Evolutionary conservation across 2,329 filamentous ascomycete genomes (phyloP).

Genomic region (Cordyceps farinosa): DNA sequence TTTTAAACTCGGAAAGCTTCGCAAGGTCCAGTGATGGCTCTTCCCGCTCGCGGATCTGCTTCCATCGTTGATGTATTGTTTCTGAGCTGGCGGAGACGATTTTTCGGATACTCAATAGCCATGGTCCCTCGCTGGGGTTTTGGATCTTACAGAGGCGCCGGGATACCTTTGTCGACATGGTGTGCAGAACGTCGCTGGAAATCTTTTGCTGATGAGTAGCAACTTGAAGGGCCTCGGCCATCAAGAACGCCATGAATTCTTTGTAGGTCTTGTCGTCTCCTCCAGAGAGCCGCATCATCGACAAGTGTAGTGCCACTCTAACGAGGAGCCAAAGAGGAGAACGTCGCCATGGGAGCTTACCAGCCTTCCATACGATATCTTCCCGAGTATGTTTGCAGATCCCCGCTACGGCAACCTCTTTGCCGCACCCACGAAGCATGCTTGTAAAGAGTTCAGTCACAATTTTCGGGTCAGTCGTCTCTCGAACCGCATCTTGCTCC

Average conservation of each 20-base stretch:
- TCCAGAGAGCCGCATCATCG: neutral
- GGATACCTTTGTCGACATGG: neutral
- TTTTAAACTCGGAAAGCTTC: neutral
- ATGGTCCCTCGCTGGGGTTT: neutral
- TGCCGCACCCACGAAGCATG: neutral
- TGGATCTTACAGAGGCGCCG: neutral
- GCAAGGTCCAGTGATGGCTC: neutral
- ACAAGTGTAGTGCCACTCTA: constrained; percentile 33
- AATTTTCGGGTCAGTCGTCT: neutral
- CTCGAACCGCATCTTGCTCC: neutral
- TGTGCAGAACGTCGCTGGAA: neutral
- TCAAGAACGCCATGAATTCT: neutral
- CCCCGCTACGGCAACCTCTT: neutral
- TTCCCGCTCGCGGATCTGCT: neutral
- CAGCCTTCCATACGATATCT: neutral
- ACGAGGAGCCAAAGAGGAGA: constrained; percentile 52
- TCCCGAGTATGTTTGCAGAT: neutral
- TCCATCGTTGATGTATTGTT: neutral
- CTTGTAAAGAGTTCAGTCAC: neutral
- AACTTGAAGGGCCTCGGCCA: neutral
- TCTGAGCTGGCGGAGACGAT: neutral
- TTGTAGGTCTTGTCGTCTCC: neutral
- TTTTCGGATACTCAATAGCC: neutral
- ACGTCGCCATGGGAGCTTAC: constrained; percentile 25
- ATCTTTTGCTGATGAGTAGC: neutral